Evolutionary conservation across 31 red algal species (phyloP), one percentile per base, ranked within the genome.

Genomic region (Odonthalia washingtoniensis): DNA sequence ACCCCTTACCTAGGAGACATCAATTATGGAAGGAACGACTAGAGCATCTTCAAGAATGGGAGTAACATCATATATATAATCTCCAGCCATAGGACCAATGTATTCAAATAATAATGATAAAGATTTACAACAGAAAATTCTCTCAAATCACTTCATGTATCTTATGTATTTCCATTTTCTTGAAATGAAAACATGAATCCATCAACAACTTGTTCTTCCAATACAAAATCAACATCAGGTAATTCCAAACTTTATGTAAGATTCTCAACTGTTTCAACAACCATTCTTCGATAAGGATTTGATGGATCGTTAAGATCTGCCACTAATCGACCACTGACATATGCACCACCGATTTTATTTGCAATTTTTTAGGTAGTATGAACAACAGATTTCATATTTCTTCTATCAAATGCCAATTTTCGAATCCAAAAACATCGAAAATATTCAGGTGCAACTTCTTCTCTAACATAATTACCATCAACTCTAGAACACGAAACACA

Each of bases 31-130:
- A n/a, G n/a, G 94, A 80, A 96, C 97, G 38, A 97, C 85, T 49
- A 99, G 78, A 0, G 97, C 97, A 75, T 95, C 94, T 65, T 97
- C 94, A 3, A 99, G 73, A 60, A 99, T 85, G 42, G 87, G 83
- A n/a, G 91, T 95, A 21, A 99, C 81, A 17, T 94, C 94, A 40
- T 99, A 96, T 1, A 99, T 94, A 63, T 97, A 96, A 61, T 96
- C 94, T n/a, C 83, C 82, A 36, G 87, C 72, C 77, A 86, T 93
- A 34, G 86, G 70, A 31, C 97, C 81, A 52, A 96, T 93, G 52
- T 95, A 99, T 64, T 96, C 91, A 78, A 94, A 99, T n/a, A 96
- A 82, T 74, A 99, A 99, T 26, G 94, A 92, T 0, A 99, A 39
- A 0, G 95, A 91, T 63, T 99, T 99, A 99, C 90, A 28, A 88